These are phyloP conservation scores for Saccharomycopsis lassenensis DNA, from an alignment of 805 yeast genomes.

Conservation along the genomic window DNA sequence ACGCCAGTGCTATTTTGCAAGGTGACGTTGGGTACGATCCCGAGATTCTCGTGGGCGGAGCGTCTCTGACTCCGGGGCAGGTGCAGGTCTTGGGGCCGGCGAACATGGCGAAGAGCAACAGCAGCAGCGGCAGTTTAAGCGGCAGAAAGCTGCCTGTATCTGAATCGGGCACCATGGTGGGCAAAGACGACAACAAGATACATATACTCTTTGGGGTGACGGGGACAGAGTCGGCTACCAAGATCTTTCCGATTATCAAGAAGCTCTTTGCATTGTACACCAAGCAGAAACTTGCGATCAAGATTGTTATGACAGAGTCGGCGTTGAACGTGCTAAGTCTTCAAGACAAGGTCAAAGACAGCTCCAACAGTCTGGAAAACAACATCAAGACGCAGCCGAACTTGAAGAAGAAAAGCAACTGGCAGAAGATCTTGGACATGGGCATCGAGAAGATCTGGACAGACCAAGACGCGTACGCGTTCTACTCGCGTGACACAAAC, in stretches of 20 bases:
- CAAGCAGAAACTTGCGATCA: constrained; percentile 62
- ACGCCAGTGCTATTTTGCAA: constrained; percentile 9
- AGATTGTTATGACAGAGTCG: constrained; percentile 59
- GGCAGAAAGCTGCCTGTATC: background rate
- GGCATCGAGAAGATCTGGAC: constrained; percentile 15
- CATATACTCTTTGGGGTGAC: constrained; percentile 88
- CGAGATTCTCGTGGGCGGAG: too few species aligned
- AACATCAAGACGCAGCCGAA: background rate
- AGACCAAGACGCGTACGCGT: constrained; percentile 10
- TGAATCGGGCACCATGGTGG: too few species aligned
- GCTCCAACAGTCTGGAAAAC: too few species aligned
- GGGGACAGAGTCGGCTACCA: constrained; percentile 92
- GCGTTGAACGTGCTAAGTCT: too few species aligned
- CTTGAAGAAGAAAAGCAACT: constrained; percentile 14
- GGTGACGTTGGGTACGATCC: too few species aligned
- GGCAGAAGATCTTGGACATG: constrained; percentile 12
- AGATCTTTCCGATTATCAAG: constrained; percentile 80
- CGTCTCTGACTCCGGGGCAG: too few species aligned
- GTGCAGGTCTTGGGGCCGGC: too few species aligned
- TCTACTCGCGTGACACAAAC: constrained; percentile 4
- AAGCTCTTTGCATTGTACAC: constrained; percentile 75
- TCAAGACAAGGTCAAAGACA: too few species aligned
- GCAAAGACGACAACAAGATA: constrained; percentile 69
- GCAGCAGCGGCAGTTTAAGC: background rate
- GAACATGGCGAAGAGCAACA: too few species aligned